These are phyloP conservation scores for Aspergillus sp. DNA, from an alignment of 2,329 filamentous ascomycete species.

Conservation along the genomic window DNA sequence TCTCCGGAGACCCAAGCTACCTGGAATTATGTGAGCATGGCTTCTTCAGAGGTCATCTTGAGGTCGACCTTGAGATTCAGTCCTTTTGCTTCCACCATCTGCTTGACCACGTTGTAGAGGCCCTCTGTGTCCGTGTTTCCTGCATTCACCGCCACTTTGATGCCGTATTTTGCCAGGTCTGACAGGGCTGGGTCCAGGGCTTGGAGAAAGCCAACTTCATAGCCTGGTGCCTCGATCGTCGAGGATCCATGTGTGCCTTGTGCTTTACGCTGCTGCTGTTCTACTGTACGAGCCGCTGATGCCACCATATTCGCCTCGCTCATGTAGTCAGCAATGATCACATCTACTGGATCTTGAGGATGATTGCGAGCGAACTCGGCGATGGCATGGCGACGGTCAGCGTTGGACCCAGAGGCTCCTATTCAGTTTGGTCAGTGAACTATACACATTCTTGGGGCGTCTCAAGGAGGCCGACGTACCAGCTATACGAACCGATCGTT, in stretches of 20 bases:
- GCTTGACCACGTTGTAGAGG: slow-evolving; percentile 41
- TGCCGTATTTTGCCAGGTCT: slow-evolving; percentile 42
- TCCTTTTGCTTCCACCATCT: slow-evolving; percentile 41
- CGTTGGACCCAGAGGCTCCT: slow-evolving; percentile 49
- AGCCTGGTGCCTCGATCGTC: slow-evolving; percentile 40
- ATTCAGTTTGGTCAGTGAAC: not conserved
- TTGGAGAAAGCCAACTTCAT: slow-evolving; percentile 56
- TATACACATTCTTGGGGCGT: not conserved
- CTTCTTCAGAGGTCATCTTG: not conserved
- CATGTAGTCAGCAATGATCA: slow-evolving; percentile 52
- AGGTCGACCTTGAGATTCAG: slow-evolving; percentile 41
- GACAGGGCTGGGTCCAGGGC: slow-evolving; percentile 45
- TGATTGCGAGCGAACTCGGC: slow-evolving; percentile 45
- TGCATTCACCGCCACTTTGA: slow-evolving; percentile 50
- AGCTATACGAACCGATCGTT: slow-evolving; percentile 31
- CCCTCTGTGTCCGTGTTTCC: slow-evolving; percentile 46
- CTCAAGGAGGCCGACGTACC: slow-evolving; percentile 17
- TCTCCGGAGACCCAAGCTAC: slow-evolving; percentile 54
- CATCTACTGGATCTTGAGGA: slow-evolving; percentile 48
- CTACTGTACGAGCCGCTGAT: slow-evolving; percentile 35
- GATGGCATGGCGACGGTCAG: slow-evolving; percentile 50
- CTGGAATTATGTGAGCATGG: slow-evolving; percentile 20
- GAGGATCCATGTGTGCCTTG: slow-evolving; percentile 6
- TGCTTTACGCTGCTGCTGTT: slow-evolving; percentile 33
- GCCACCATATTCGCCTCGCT: slow-evolving; percentile 56